Conservation (phyloP, 768 basidiomycete genomes). For the Hirschioporus abietinus region DNA sequence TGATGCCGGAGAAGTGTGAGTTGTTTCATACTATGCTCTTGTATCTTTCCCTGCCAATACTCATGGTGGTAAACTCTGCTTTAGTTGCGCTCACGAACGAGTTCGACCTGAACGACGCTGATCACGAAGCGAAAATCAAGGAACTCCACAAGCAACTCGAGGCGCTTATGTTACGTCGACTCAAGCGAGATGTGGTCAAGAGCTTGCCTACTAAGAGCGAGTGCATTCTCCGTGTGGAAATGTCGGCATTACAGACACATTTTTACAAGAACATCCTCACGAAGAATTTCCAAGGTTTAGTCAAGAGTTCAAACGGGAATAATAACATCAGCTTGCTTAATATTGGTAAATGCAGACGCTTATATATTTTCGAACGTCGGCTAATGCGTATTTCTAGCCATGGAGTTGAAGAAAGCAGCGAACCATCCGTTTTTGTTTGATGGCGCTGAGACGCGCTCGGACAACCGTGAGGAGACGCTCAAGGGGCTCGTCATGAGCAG, state of each 20-base stretch:
- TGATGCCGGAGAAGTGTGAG: constrained; percentile 97
- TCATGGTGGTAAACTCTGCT: constrained; percentile 9
- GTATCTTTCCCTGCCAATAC: background rate
- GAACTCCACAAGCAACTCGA: constrained; percentile 92
- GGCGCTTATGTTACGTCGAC: constrained; percentile 86
- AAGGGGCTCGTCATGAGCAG: constrained; percentile 98
- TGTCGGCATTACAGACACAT: constrained; percentile 93
- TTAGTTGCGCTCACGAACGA: constrained; percentile 89
- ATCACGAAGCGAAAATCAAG: constrained; percentile 93
- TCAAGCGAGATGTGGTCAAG: constrained; percentile 96
- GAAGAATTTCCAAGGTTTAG: constrained; percentile 91
- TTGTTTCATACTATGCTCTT: constrained; percentile 7
- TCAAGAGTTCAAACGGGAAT: constrained; percentile 85
- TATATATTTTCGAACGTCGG: background rate
- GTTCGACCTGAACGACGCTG: constrained; percentile 89
- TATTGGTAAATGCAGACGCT: constrained; percentile 51
- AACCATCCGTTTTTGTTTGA: constrained; percentile 99
- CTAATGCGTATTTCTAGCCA: constrained; percentile 44
- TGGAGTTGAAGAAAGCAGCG: constrained; percentile 98
- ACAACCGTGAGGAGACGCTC: constrained; percentile 73
- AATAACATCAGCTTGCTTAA: constrained; percentile 94
- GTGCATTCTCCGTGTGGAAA: constrained; percentile 94
- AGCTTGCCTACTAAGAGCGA: constrained; percentile 97
- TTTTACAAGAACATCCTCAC: constrained; percentile 99
- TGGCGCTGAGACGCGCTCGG: constrained; percentile 71